Base-by-base conservation (phyloP, 768 basidiomycete genomes). In the Suillus subaureus region DNA sequence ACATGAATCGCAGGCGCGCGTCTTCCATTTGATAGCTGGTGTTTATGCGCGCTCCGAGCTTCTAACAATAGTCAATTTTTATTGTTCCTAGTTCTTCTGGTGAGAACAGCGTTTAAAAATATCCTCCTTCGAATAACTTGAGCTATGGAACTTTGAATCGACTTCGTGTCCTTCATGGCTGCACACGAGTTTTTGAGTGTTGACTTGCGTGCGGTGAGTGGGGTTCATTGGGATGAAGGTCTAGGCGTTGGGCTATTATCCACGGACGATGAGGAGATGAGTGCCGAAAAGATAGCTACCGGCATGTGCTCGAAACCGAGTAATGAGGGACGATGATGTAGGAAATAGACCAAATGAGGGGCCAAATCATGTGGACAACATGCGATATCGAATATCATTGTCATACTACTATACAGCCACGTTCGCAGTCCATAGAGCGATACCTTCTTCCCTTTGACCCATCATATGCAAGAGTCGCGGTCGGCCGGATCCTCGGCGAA, bases 391-490 rank as follows among this genome's bases (percentile, higher is more conserved):
- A 58, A 58, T 47, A 2, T 6, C 23, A 40, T 58, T 16, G 13
- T 60, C 40, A 9, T 60, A 18, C 18, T 60, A 28, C 26, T 37
- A 3, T 26, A 54, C 64, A 52, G 62, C 62, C 9, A 70, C 40
- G 7, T 61, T 70, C 1, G 62, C 63, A 26, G 71, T 74, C 88
- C 88, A 91, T 9, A 90, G 74, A 16, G 80, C 74, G 1, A 91
- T 73, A 3, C 84, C 87, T 73, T 92, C 89, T 68, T 90, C 87
- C 0, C 77, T 72, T 64, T 86, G 80, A 18, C 79, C 80, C 87
- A 93, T 86, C 67, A 80, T 78, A 56, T 87, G 84, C 26, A 90
- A 73, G 6, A 92, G 72, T 43, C 79, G 81, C 0, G 90, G 86
- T 33, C 75, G 77, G 2, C 87, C 87, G 1, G 79, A 80, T 4